Evolutionary conservation across 345 rosid species (phyloP).

Genomic region (Leavenworthia alabamica): DNA sequence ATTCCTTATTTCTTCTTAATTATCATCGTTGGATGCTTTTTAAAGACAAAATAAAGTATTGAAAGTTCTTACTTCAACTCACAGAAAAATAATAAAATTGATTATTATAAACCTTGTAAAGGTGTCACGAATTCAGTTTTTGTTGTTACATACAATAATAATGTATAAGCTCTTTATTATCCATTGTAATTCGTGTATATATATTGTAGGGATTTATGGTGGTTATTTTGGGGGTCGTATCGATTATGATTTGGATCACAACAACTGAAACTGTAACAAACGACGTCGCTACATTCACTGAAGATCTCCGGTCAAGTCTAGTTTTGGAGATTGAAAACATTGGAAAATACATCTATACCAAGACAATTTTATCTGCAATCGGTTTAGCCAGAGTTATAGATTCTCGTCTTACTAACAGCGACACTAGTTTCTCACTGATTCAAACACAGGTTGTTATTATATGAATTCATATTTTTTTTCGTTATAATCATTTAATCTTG

Average conservation of each 20-base stretch:
- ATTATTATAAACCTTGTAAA: neutral
- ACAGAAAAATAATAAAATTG: neutral
- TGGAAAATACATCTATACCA: neutral
- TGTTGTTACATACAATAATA: neutral
- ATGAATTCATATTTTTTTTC: neutral
- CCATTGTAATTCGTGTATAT: neutral
- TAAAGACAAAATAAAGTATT: neutral
- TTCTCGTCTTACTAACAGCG: conserved; percentile 8
- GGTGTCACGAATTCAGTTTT: neutral
- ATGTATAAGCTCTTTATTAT: neutral
- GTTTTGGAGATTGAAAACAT: conserved; percentile 22
- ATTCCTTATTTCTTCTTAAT: neutral
- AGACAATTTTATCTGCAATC: neutral
- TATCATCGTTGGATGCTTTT: neutral
- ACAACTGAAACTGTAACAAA: conserved; percentile 2
- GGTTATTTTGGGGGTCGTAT: conserved; percentile 3
- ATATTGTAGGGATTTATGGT: neutral
- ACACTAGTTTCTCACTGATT: neutral
- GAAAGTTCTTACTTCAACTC: neutral
- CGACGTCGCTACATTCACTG: neutral
- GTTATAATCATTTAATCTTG: neutral
- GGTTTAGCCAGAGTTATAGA: conserved; percentile 23
- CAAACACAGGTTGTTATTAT: conserved; percentile 17
- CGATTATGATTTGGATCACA: conserved; percentile 9
- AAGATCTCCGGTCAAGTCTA: conserved; percentile 12